These are phyloP conservation scores for Plectosphaerella plurivora DNA, from an alignment of 2,329 filamentous ascomycete genomes.

Conservation along the genomic window DNA sequence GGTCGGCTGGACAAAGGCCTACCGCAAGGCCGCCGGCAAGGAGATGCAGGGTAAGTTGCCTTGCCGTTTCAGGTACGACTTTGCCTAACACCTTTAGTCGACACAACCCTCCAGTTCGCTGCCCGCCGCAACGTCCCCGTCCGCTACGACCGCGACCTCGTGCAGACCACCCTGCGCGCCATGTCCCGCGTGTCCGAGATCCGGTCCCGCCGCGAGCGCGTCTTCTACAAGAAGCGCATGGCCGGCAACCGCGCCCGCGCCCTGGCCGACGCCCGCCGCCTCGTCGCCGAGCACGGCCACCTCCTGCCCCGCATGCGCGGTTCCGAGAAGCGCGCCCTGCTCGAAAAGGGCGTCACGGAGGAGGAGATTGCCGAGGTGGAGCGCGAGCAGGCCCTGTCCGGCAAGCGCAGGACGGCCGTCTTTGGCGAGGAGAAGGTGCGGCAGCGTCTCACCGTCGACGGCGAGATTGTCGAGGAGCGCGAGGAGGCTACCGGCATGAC, in stretches of 20 bases:
- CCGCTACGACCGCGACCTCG: conserved; percentile 91
- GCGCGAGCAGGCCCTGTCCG: conserved; percentile 24
- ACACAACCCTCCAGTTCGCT: conserved; percentile 88
- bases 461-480: conserved; percentile 24
- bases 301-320: conserved; percentile 71
- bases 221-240: conserved; percentile 93
- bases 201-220: conserved; percentile 74
- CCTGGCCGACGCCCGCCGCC: conserved; percentile 74
- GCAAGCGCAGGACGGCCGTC: conserved; percentile 26
- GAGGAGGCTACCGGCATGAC: conserved; percentile 13
- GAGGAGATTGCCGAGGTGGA: conserved; percentile 46
- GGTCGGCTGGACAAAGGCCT: conserved; percentile 94
- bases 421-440: conserved; percentile 39
- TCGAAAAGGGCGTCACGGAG: conserved; percentile 40
- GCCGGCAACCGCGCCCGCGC: conserved; percentile 82
- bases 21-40: conserved; percentile 77
- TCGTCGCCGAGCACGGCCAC: conserved; percentile 90
- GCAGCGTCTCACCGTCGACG: conserved; percentile 30
- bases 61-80: neutral
- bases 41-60: conserved; percentile 19
- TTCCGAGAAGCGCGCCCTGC: conserved; percentile 56
- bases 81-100: conserved; percentile 45
- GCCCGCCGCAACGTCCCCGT: conserved; percentile 90
- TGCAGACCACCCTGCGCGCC: conserved; percentile 80
- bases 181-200: conserved; percentile 92